phyloP scores from a whole-genome alignment of 2,329 filamentous ascomycete species.

The Colletotrichum neosansevieriae region DNA sequence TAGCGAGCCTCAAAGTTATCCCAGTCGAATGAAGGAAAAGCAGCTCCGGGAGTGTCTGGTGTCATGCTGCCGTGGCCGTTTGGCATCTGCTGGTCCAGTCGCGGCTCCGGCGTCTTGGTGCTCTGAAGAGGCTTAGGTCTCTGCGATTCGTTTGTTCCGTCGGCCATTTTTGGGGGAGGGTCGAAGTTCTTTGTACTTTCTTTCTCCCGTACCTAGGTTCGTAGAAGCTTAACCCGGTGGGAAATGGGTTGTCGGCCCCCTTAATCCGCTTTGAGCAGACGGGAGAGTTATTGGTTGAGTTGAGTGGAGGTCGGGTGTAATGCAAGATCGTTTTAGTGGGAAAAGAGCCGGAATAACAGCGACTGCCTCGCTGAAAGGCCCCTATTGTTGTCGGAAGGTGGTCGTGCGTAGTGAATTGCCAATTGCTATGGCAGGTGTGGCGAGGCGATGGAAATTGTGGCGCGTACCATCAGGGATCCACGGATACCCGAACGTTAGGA shows the following conservation, averaged over 20 bases:
- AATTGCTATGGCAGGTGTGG: slow-evolving; percentile 13
- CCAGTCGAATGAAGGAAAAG: slow-evolving; percentile 78
- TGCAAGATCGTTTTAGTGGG: neutral
- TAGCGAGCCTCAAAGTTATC: slow-evolving; percentile 79
- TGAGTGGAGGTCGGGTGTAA: neutral
- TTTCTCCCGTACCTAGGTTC: too few species aligned
- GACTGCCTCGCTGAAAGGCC: neutral
- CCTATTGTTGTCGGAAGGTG: neutral
- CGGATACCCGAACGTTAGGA: neutral
- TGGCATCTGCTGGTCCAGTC: slow-evolving; percentile 48
- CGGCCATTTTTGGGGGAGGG: slow-evolving; percentile 10
- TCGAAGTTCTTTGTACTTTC: too few species aligned
- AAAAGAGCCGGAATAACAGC: neutral
- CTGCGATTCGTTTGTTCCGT: slow-evolving; percentile 14
- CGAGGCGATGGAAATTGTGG: slow-evolving; percentile 26
- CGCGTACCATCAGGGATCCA: slow-evolving; percentile 2
- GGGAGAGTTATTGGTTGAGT: neutral
- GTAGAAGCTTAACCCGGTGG: too few species aligned
- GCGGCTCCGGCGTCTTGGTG: slow-evolving; percentile 55
- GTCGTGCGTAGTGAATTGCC: neutral
- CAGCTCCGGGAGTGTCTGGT: slow-evolving; percentile 63
- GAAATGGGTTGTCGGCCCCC: neutral
- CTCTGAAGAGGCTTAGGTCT: slow-evolving; percentile 40
- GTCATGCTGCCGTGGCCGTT: slow-evolving; percentile 48
- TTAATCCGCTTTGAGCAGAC: neutral